A percentile compares a stretch with the other conserved stretches of the same genome.
Evolutionary conservation across 2,329 filamentous ascomycete genomes (phyloP).

Genomic region (Fusarium agapanthi): DNA sequence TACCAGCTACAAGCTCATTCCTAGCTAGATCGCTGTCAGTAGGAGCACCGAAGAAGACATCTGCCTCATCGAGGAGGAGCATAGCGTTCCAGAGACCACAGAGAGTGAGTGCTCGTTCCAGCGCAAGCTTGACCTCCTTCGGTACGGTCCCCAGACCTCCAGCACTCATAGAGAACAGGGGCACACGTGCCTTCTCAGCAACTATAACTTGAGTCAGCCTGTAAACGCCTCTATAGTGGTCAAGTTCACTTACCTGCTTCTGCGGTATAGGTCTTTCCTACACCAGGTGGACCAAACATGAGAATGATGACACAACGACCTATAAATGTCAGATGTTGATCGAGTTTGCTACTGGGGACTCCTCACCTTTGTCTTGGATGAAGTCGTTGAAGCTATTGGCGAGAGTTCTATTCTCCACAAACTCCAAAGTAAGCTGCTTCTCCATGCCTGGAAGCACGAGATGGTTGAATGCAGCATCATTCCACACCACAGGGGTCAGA

Average conservation of each 20-base stretch:
- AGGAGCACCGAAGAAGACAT: slow-evolving; percentile 51
- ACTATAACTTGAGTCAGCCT: slow-evolving; percentile 26
- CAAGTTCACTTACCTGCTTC: slow-evolving; percentile 28
- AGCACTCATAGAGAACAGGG: slow-evolving; percentile 51
- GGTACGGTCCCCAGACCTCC: slow-evolving; percentile 51
- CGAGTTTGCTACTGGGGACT: rapidly evolving
- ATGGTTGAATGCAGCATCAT: slow-evolving; percentile 48
- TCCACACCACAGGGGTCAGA: slow-evolving; percentile 39
- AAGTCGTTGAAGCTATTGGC: slow-evolving; percentile 47
- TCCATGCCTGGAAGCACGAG: slow-evolving; percentile 48
- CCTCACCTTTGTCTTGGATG: slow-evolving; percentile 45
- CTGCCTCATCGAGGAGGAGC: slow-evolving; percentile 42
- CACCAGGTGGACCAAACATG: slow-evolving; percentile 55
- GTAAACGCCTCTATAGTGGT: rapidly evolving
- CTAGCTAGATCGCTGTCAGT: slow-evolving; percentile 46
- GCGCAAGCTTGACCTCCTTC: slow-evolving; percentile 45
- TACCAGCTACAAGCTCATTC: slow-evolving; percentile 51
- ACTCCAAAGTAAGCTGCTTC: slow-evolving; percentile 51
- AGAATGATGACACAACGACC: slow-evolving; percentile 55
- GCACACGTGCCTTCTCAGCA: slow-evolving; percentile 49
- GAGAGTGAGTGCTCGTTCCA: slow-evolving; percentile 48
- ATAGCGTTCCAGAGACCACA: slow-evolving; percentile 59
- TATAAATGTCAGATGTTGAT: neutral
- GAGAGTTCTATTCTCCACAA: slow-evolving; percentile 49
- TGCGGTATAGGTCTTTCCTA: slow-evolving; percentile 58